Conservation (phyloP, 805 yeast species). For the Metschnikowia sp. region DNA sequence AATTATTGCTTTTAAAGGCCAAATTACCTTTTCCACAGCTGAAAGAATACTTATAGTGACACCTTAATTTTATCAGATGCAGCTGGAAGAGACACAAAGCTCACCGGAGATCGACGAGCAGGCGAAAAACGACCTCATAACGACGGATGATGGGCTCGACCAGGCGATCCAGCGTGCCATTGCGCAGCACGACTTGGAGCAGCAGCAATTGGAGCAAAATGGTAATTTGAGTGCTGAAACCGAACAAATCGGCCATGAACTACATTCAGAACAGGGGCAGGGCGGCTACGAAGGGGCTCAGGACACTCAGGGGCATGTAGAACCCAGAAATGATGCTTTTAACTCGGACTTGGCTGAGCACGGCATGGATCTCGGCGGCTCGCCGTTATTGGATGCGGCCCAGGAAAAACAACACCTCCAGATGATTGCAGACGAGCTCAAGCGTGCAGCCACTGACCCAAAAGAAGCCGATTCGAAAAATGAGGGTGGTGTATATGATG, state of each 20-base stretch:
- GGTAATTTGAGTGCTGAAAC: too few relatives aligned
- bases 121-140: slow-evolving; percentile 12
- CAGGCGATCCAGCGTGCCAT: slow-evolving; percentile 20
- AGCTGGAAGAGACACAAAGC: not conserved
- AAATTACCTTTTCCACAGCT: too few relatives aligned
- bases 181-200: slow-evolving; percentile 21
- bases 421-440: slow-evolving; percentile 32
- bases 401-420: slow-evolving; percentile 26
- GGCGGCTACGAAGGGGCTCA: not conserved
- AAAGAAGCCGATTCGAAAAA: not conserved
- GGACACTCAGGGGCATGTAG: too few relatives aligned
- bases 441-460: slow-evolving; percentile 26
- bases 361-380: not conserved
- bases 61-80: not conserved
- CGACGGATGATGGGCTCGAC: slow-evolving; percentile 20
- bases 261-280: slow-evolving; percentile 6
- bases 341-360: not conserved
- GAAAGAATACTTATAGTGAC: not conserved
- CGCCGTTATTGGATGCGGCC: slow-evolving; percentile 9
- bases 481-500: not conserved
- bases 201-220: slow-evolving; percentile 13
- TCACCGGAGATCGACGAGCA: not conserved
- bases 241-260: not conserved
- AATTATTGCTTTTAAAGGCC: too few relatives aligned
- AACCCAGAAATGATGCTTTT: too few relatives aligned